Evolutionary conservation across 2,329 filamentous ascomycete species (phyloP), one percentile per base, ranked within the genome.

Genomic region (Diaporthe longicolla): DNA sequence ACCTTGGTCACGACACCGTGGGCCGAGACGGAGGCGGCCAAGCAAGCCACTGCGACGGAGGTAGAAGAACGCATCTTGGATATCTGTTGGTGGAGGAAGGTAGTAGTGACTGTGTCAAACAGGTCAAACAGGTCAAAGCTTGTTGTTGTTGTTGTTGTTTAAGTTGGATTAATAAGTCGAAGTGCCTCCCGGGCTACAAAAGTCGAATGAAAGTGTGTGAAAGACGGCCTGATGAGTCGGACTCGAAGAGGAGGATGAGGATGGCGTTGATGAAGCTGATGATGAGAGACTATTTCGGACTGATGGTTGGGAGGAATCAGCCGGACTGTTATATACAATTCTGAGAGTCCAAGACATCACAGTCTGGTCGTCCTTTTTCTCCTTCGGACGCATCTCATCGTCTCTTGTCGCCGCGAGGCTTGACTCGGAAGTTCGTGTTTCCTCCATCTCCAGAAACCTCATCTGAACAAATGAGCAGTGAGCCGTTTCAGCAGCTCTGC

Each of bases 1-100:
- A 75, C 63, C 54, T 66, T 59, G 63, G 71, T 75, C 21, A 75
- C 74, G 55, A 74, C 63, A 48, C 74, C 74, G 48, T 75, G 74
- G 55, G 74, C 71, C 19, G 71, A 61, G 66, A 54, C 54, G 37
- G 58, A 59, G 71, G 45, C 72, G 55, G 63, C 66, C 52, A 75
- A 68, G 71, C 61, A 73, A 11, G 73, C 73, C 26, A 72, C 40
- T 32, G 54, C 48, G 26, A 65, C 70, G 35, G 70, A 63, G 45
- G 45, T 66, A 26, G 70, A 72, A 24, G 70, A 66, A 63, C 70
- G 58, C 70, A 72, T 72, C 8, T 57, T 72, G 37, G 37, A 13
- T 13, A 40, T 13, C 37, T 72, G 19, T 45, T 70, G 29, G 29
- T 32, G 43, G 37, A 29, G 17, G 29, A 29, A 66, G 61, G 63